These are phyloP conservation scores for Podospora fimiseda DNA, from an alignment of 495 filamentous ascomycete genomes.

Conservation along the genomic window DNA sequence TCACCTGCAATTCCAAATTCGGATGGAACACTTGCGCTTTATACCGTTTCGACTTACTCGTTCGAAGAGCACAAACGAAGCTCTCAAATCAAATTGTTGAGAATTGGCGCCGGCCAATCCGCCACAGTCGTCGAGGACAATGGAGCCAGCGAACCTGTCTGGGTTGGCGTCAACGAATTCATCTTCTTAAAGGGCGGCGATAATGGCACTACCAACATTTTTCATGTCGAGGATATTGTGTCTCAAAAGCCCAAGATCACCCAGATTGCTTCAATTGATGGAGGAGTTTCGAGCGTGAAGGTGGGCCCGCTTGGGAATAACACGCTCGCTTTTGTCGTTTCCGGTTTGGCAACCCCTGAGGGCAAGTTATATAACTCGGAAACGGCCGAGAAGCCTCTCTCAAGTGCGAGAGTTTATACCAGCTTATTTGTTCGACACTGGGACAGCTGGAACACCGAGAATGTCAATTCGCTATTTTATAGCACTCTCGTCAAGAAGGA, in stretches of 20 bases:
- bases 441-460: conserved; percentile 64
- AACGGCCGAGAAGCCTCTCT: conserved; percentile 47
- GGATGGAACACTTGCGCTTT: conserved; percentile 62
- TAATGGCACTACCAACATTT: conserved; percentile 55
- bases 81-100: conserved; percentile 67
- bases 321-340: conserved; percentile 64
- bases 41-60: conserved; percentile 70
- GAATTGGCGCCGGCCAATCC: conserved; percentile 62
- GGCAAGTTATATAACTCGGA: conserved; percentile 58
- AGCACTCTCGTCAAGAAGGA: conserved; percentile 50
- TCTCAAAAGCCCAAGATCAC: conserved; percentile 44
- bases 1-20: conserved; percentile 70
- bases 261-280: conserved; percentile 57
- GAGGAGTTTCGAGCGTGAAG: conserved; percentile 69
- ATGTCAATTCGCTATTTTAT: conserved; percentile 68
- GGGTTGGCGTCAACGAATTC: conserved; percentile 63
- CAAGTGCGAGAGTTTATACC: conserved; percentile 60
- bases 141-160: conserved; percentile 63
- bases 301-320: conserved; percentile 52
- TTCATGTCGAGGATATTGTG: conserved; percentile 53
- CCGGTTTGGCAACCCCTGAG: conserved; percentile 53
- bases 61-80: conserved; percentile 74
- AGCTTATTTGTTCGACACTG: conserved; percentile 71
- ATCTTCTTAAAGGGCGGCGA: conserved; percentile 60
- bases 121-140: conserved; percentile 58